These are phyloP conservation scores for Epichloe brachyelytri DNA, from an alignment of 2,329 filamentous ascomycete genomes.

Conservation along the genomic window DNA sequence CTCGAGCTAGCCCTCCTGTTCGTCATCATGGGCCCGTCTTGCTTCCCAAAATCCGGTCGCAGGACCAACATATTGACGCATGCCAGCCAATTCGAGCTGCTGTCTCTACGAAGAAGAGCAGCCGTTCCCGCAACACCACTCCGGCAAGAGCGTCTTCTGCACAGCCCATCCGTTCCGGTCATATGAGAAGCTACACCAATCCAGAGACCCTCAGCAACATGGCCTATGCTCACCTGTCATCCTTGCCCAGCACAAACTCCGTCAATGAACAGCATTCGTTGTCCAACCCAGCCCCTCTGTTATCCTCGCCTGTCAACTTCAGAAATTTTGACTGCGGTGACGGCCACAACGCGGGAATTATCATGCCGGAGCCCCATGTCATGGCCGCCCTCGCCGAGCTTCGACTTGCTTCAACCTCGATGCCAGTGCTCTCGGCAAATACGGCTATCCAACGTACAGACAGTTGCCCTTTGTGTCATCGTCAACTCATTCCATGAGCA, in stretches of 20 bases:
- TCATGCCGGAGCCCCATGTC: slow-evolving; percentile 6
- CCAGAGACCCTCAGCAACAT: slow-evolving; percentile 38
- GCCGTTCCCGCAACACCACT: slow-evolving; percentile 9
- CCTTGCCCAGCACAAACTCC: slow-evolving; percentile 16
- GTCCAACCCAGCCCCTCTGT: slow-evolving; percentile 33
- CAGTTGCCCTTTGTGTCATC: slow-evolving; percentile 43
- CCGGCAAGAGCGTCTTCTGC: slow-evolving; percentile 10
- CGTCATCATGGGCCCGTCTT: slow-evolving; percentile 68
- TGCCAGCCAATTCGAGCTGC: slow-evolving; percentile 10
- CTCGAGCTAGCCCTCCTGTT: slow-evolving; percentile 53
- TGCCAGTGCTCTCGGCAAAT: slow-evolving; percentile 50
- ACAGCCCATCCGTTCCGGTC: slow-evolving; percentile 25
- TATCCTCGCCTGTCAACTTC: slow-evolving; percentile 53
- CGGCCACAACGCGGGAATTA: background rate
- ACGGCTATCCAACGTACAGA: slow-evolving; percentile 75
- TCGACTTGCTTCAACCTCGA: slow-evolving; percentile 55
- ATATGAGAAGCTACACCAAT: slow-evolving; percentile 49
- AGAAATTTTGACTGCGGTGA: slow-evolving; percentile 24
- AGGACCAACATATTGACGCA: slow-evolving; percentile 61
- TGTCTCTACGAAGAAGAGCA: background rate
- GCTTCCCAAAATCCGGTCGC: slow-evolving; percentile 72
- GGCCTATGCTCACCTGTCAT: slow-evolving; percentile 24
- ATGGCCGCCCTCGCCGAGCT: slow-evolving; percentile 34
- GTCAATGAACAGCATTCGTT: slow-evolving; percentile 11
- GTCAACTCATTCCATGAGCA: slow-evolving; percentile 8